phyloP scores from a whole-genome alignment of 1,284 basidiomycete genomes.

The Apiotrichum mycotoxinovorans region DNA sequence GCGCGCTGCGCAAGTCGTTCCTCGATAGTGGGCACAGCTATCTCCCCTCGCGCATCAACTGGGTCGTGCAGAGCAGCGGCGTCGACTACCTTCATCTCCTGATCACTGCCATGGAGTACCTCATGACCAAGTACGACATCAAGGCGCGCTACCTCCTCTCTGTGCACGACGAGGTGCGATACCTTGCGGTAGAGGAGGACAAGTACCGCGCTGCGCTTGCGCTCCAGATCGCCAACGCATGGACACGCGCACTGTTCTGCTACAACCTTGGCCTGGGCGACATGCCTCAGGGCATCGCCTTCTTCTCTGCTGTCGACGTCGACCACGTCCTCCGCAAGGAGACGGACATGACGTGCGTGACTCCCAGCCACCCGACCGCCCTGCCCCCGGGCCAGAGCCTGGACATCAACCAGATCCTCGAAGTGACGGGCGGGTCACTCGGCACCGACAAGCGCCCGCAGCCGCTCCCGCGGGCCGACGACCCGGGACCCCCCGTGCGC shows the following conservation, averaged over 20 bases:
- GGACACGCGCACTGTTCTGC: conserved; percentile 90
- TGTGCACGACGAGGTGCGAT: conserved; percentile 95
- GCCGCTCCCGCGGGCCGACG: background rate
- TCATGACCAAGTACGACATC: conserved; percentile 77
- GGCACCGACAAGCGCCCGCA: background rate
- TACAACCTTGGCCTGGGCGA: conserved; percentile 93
- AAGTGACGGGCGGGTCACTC: conserved; percentile 53
- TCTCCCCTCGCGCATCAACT: conserved; percentile 96
- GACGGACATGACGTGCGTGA: conserved; percentile 91
- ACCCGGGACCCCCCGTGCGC: conserved; percentile 26
- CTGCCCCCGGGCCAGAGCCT: conserved; percentile 83
- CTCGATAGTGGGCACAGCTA: conserved; percentile 68
- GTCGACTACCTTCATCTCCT: conserved; percentile 97
- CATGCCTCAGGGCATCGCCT: conserved; percentile 87
- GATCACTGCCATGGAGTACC: conserved; percentile 90
- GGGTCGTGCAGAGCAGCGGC: conserved; percentile 98
- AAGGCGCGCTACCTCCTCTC: conserved; percentile 91
- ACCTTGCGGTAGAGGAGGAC: conserved; percentile 85
- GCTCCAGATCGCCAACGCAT: conserved; percentile 90
- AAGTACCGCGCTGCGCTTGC: conserved; percentile 85
- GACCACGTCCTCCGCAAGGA: conserved; percentile 92
- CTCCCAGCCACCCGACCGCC: conserved; percentile 79
- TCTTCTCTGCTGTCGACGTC: conserved; percentile 95
- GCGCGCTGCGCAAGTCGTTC: conserved; percentile 83
- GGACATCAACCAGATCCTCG: conserved; percentile 66